These are phyloP conservation scores for Diaporthe destruens DNA, from an alignment of 2,329 filamentous ascomycete genomes.

Conservation along the genomic window DNA sequence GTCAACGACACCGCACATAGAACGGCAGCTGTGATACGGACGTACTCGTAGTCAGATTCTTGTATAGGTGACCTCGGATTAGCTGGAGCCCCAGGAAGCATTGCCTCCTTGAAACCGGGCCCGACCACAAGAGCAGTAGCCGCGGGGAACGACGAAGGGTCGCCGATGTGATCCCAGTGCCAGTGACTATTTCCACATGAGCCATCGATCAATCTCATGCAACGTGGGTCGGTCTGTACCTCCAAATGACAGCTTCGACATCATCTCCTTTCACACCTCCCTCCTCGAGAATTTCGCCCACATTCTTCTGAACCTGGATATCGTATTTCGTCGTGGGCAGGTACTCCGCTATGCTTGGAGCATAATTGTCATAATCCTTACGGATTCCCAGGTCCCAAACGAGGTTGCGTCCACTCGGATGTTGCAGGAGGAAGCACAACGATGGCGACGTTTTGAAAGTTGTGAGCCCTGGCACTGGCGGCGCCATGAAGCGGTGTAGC, in stretches of 20 bases:
- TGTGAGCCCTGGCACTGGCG: no score
- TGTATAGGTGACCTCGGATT: conserved; percentile 46
- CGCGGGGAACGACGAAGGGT: conserved; percentile 55
- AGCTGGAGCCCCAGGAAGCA: conserved; percentile 57
- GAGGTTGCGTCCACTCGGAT: no score
- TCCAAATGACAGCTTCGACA: conserved; percentile 32
- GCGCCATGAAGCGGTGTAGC: no score
- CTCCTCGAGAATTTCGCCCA: no score
- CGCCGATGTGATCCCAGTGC: conserved; percentile 61
- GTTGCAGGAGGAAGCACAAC: no score
- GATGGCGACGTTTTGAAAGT: no score
- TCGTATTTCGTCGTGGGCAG: no score
- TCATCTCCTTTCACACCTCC: not conserved
- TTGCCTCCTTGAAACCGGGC: conserved; percentile 56
- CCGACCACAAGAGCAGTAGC: conserved; percentile 59
- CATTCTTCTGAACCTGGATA: no score
- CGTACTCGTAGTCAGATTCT: conserved; percentile 47
- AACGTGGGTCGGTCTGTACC: conserved; percentile 1
- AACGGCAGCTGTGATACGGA: not conserved
- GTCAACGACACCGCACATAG: not conserved
- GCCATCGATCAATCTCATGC: conserved; percentile 36
- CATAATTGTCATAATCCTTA: no score
- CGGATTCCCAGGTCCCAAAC: no score
- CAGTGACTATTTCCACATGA: conserved; percentile 51
- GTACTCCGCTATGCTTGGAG: no score